These are phyloP conservation scores for Quercus mongolica DNA, from an alignment of 306 rosid species.

Conservation along the genomic window DNA sequence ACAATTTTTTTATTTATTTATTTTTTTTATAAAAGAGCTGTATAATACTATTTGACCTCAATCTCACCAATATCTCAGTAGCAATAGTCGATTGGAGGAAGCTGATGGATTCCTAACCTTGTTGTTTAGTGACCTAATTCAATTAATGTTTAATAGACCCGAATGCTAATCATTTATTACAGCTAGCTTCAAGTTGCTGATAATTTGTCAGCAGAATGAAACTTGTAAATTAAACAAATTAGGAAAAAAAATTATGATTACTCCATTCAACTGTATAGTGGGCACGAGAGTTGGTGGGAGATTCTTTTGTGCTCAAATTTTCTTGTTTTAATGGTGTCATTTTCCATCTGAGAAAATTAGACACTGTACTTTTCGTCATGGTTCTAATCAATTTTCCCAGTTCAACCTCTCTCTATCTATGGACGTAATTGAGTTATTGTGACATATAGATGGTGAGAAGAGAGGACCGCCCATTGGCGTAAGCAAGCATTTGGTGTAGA, in stretches of 20 bases:
- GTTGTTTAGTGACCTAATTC: not conserved
- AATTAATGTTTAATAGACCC: not conserved
- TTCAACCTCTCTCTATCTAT: not conserved
- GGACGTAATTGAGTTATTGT: not conserved
- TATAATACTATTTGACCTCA: no score
- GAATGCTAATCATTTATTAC: no score
- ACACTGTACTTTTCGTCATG: not conserved
- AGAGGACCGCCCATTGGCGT: not conserved
- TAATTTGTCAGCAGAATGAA: not conserved
- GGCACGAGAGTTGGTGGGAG: not conserved
- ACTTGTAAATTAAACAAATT: not conserved
- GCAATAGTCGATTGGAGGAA: no score
- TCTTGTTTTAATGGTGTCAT: constrained; percentile 1
- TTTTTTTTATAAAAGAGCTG: no score
- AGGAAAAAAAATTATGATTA: not conserved
- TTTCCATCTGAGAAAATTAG: no score
- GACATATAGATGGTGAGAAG: not conserved
- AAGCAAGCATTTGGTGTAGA: not conserved
- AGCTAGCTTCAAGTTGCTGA: not conserved
- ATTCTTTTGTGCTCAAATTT: not conserved
- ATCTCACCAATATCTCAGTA: no score
- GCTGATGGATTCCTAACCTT: not conserved
- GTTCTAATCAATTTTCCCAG: not conserved
- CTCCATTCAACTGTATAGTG: not conserved
- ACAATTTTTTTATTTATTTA: no score